These are phyloP conservation scores for Fusarium pininemorale DNA, from an alignment of 2,329 filamentous ascomycete genomes.

Conservation along the genomic window DNA sequence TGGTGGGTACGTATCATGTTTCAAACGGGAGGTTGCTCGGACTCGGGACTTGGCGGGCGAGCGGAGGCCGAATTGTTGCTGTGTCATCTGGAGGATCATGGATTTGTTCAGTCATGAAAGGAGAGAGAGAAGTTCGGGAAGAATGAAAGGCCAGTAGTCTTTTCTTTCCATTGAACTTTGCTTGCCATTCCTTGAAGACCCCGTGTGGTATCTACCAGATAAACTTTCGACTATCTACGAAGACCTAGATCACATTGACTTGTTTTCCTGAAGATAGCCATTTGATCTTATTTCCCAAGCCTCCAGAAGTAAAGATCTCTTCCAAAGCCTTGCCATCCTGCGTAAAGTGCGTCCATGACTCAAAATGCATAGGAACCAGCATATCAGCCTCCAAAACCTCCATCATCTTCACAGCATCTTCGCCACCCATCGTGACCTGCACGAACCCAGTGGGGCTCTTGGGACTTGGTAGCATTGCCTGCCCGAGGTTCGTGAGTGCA, in stretches of 20 bases:
- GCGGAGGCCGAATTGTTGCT: slow-evolving; percentile 45
- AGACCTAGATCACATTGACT: neutral
- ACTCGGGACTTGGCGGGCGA: slow-evolving; percentile 46
- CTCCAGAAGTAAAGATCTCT: accelerated
- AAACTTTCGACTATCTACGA: neutral
- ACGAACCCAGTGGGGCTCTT: neutral
- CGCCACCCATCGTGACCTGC: neutral
- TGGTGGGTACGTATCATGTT: slow-evolving; percentile 49
- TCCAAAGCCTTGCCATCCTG: neutral
- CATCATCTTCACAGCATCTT: neutral
- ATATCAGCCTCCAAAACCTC: neutral
- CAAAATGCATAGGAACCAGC: neutral
- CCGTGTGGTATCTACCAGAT: neutral
- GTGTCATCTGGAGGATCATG: slow-evolving; percentile 46
- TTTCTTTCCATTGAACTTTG: neutral
- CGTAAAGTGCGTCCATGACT: neutral
- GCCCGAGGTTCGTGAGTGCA: neutral
- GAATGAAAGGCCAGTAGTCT: neutral
- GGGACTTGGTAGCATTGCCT: neutral
- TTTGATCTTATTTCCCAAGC: neutral
- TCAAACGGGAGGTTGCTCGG: slow-evolving; percentile 43
- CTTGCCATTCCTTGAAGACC: accelerated
- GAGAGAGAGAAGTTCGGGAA: neutral
- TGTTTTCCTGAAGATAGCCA: neutral
- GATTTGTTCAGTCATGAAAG: slow-evolving; percentile 45